phyloP scores from a whole-genome alignment of 441 rosid genomes.

The Kokia cookei region DNA sequence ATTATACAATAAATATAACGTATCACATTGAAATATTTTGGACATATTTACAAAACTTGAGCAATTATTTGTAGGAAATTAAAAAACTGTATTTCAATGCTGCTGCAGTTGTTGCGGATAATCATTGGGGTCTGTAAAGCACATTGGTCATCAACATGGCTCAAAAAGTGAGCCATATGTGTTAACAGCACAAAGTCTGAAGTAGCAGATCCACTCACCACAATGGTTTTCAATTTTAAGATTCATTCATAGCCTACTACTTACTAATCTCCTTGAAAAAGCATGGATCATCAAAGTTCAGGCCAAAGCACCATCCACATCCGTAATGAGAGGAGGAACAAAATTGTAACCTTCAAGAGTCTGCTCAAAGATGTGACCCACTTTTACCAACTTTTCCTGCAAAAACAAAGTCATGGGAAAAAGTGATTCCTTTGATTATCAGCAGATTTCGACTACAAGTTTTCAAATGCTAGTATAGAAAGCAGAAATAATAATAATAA shows the following conservation, averaged over 20 bases:
- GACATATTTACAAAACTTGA: background rate
- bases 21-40: background rate
- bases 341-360: constrained; percentile 62
- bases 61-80: background rate
- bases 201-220: background rate
- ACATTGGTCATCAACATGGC: too few relatives aligned
- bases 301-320: constrained; percentile 12
- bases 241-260: background rate
- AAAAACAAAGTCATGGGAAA: background rate
- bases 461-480: background rate
- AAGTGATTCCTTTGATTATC: background rate
- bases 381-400: constrained; percentile 69
- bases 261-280: background rate
- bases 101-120: background rate
- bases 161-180: background rate
- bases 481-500: background rate
- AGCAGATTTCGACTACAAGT: background rate
- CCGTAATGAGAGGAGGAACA: constrained; percentile 58
- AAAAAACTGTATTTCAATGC: background rate
- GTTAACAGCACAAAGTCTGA: background rate
- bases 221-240: background rate
- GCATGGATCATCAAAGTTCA: background rate
- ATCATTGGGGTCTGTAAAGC: background rate
- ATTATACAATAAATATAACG: background rate
- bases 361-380: constrained; percentile 85